Base-by-base conservation (phyloP, 805 yeast species). In the Ogataea siamensis region DNA sequence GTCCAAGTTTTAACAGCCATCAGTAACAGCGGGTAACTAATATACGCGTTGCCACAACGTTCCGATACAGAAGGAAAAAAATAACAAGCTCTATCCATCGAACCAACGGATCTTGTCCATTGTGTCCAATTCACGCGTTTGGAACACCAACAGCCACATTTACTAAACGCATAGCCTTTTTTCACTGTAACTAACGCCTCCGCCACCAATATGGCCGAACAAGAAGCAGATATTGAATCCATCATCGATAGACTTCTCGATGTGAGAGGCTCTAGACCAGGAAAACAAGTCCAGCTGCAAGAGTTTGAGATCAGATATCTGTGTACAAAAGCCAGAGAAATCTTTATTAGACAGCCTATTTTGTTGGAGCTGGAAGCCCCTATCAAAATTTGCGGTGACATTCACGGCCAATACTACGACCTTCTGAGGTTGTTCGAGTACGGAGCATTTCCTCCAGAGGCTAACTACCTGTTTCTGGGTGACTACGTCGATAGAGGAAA, bases 391-490 rank as follows among this genome's bases (percentile, higher is more conserved):
- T 88, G 96, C 70, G 99, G 99, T 66, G 99, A 91, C 65, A 93
- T 91, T 58, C 99, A 91, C 65, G 99, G 99, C 41, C 99, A 91
- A 68, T 91, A 93, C 67, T 91, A 91, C 62, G 99, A 91, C 66
- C 77, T 91, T 55, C 75, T 91, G 62, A 83, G 99, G 66, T 76
- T 91, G 55, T 91, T 91, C 58, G 98, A 93, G 70, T 91, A 91
- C 60, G 98, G 99, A 55, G 99, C 98, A 2, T 91, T 93, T 74
- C 99, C 99, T 2, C 99, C 99, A 9, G 98, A 93, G 64, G 95
- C 98, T 13, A 91, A 91, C 70, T 91, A 91, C 69, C 71, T 91
- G 55, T 91, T 91, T 62, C 68, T 91, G 43, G 99, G 99, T 51
- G 99, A 91, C 73, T 91, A 91, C 61, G 99, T 91, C 51, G 99